Percentiles rank a stretch among this genome's conserved stretches.
These are phyloP conservation scores for Ophiostoma populinum DNA, from an alignment of 2,329 filamentous ascomycete genomes.

Conservation along the genomic window DNA sequence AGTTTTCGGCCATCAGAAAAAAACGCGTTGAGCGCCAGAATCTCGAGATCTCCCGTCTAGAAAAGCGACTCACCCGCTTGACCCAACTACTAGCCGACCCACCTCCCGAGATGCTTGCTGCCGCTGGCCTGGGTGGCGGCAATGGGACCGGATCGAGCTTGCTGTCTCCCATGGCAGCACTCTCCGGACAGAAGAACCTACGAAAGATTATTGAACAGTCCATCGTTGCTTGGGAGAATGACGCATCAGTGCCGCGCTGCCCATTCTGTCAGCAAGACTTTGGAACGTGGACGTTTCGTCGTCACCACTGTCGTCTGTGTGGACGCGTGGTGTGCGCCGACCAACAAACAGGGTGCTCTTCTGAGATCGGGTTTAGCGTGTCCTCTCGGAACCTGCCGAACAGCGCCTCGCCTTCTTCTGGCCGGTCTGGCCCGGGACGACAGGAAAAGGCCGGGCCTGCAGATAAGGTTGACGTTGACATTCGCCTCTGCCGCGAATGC, in stretches of 20 bases:
- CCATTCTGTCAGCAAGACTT: constrained; percentile 96
- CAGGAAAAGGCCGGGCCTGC: constrained; percentile 1
- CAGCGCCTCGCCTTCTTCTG: too few relatives aligned
- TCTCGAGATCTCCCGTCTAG: constrained; percentile 73
- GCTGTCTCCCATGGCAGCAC: constrained; percentile 40
- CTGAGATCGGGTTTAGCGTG: constrained; percentile 66
- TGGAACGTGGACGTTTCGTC: constrained; percentile 75
- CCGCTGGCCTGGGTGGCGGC: background rate
- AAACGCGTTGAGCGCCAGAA: constrained; percentile 70
- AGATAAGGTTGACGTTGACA: constrained; percentile 50
- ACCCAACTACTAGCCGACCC: constrained; percentile 68
- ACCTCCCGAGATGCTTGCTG: constrained; percentile 20
- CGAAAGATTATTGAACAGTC: constrained; percentile 77
- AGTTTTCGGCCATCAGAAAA: constrained; percentile 53
- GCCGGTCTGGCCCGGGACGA: too few relatives aligned
- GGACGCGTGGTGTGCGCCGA: constrained; percentile 89
- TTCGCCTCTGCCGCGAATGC: constrained; percentile 88
- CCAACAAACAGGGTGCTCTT: constrained; percentile 65
- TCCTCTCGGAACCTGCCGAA: constrained; percentile 37
- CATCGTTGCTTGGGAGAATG: constrained; percentile 89
- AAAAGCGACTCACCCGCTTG: constrained; percentile 80
- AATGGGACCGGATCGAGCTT: constrained; percentile 24
- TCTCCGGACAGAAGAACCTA: constrained; percentile 54
- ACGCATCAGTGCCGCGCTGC: constrained; percentile 60
- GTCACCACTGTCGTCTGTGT: constrained; percentile 90